Evolutionary conservation across 129 eudicot genomes (phyloP), one percentile per base, ranked within the genome.

Genomic region (Artemisia argyi): DNA sequence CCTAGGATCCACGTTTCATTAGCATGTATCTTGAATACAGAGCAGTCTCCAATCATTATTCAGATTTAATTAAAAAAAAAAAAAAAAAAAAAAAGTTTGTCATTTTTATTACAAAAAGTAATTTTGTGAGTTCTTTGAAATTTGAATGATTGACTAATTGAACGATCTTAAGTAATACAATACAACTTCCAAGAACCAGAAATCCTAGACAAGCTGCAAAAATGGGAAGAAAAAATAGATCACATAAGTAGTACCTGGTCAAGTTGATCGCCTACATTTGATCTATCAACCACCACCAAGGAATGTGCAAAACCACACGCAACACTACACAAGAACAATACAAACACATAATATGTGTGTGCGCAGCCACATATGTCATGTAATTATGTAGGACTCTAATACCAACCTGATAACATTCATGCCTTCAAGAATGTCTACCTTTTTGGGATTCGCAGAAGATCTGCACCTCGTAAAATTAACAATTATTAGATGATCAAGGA

Each of bases 241-340:
- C n/a, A 11, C 11, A 35, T 39, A 35, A 63, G 14, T 3, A 35
- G 18, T 35, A 64, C 69, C 97, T 90, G 81, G 28, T 90, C 96
- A 84, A 94, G 97, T 61, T 78, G 86, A 57, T 77, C 76, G 16
- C 72, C 60, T 35, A 22, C 80, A 61, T 88, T 82, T 59, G 91
- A 80, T 76, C 92, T 79, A 72, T 88, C 93, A 47, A 94, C 91
- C 7, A 94, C 85, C 78, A 88, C 96, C 89, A 94, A 49, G 22
- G 96, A 90, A 79, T 85, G 98, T 7, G 98, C 98, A 47, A 74
- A 77, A 46, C 98, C 98, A 90, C 98, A 94, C 13, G 96, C 98
- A 81, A 90, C 97, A 79, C 98, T 94, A 47, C 46, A 81, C 3
- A 5, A 30, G 30, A 30, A 39, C 20, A 68, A 32, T 19, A 76